Evolutionary conservation across 2,329 filamentous ascomycete species (phyloP).

Genomic region (Aspergillus thermomutatus): DNA sequence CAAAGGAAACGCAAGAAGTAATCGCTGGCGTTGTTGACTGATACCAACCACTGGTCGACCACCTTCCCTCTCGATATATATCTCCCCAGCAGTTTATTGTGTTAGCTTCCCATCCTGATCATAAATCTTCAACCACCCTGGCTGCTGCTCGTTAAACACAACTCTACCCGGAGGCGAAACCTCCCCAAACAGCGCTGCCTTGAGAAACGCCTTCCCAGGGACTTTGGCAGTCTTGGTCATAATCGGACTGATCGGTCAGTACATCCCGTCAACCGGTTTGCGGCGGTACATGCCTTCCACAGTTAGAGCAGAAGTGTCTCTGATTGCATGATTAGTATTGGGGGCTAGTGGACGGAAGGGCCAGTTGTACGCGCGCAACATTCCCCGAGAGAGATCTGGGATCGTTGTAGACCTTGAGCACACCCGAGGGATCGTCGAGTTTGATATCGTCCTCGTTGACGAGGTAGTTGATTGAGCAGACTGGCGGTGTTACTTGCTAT

Average conservation of each 20-base stretch:
- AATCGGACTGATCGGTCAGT: conserved; percentile 9
- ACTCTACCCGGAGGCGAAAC: conserved; percentile 9
- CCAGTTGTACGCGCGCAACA: conserved; percentile 8
- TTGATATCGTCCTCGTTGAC: conserved; percentile 14
- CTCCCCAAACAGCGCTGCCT: conserved; percentile 17
- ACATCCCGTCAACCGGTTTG: not conserved
- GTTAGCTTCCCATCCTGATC: not conserved
- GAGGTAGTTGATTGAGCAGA: conserved; percentile 24
- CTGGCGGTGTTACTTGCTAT: conserved; percentile 3
- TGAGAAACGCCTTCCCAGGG: conserved; percentile 18
- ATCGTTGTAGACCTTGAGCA: conserved; percentile 16
- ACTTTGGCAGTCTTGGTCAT: conserved; percentile 11
- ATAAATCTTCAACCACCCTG: conserved; percentile 5
- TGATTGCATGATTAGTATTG: conserved; percentile 1
- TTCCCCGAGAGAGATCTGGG: conserved; percentile 14
- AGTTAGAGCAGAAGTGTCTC: conserved; percentile 22
- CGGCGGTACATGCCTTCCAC: conserved; percentile 17
- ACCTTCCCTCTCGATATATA: not conserved
- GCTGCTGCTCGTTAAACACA: conserved; percentile 10
- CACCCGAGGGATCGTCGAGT: conserved; percentile 11
- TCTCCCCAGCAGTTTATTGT: not conserved
- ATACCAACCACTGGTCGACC: not conserved
- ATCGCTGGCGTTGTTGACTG: not conserved
- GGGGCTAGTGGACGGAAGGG: not conserved
- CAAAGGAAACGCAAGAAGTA: not conserved